These are phyloP conservation scores for Gossypium rotundifolium DNA, from an alignment of 345 rosid genomes.

Conservation along the genomic window DNA sequence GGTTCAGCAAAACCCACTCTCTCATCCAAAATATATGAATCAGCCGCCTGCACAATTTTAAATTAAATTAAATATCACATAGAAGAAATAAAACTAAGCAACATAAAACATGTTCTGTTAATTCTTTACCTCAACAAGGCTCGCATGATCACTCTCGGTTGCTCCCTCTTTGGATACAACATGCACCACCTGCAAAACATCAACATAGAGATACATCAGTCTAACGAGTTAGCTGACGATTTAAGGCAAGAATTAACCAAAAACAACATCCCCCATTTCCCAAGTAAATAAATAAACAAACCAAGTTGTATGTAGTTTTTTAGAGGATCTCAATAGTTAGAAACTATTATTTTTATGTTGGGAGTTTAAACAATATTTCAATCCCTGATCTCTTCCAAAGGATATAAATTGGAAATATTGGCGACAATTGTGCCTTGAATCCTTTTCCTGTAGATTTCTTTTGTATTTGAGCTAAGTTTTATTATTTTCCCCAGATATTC, in stretches of 20 bases:
- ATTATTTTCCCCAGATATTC: neutral
- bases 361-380: neutral
- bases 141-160: conserved; percentile 46
- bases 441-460: neutral
- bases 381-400: neutral
- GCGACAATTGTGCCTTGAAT: neutral
- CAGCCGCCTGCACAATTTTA: conserved; percentile 47
- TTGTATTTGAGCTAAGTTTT: neutral
- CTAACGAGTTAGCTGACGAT: no score
- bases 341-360: neutral
- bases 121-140: conserved; percentile 4
- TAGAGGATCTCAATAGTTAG: neutral
- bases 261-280: no score
- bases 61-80: no score
- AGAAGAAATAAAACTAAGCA: neutral
- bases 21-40: conserved; percentile 63
- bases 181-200: conserved; percentile 59
- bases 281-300: no score
- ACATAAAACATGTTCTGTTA: no score
- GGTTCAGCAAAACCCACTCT: conserved; percentile 95
- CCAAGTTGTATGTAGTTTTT: neutral
- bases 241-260: neutral
- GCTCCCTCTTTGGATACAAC: conserved; percentile 60
- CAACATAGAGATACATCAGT: neutral
- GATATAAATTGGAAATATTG: neutral